Evolutionary conservation across 805 yeast genomes (phyloP).

Genomic region (Metschnikowia anglica): DNA sequence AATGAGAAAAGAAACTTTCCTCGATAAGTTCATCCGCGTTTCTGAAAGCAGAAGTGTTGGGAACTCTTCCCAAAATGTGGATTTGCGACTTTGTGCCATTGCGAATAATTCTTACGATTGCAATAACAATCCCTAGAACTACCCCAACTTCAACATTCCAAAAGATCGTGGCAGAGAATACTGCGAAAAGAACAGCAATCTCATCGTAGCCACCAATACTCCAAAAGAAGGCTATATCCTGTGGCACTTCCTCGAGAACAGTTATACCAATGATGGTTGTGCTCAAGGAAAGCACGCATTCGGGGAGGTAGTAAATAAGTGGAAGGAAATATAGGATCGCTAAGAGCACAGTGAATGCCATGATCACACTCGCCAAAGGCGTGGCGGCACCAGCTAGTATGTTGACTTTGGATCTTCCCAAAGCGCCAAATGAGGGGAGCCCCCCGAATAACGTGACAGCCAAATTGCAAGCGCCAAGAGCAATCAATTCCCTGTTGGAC

Average conservation of each 20-base stretch:
- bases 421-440: conserved; percentile 37
- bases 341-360: conserved; percentile 30
- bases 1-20: conserved; percentile 26
- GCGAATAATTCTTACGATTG: conserved; percentile 36
- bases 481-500: conserved; percentile 35
- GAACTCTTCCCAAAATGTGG: conserved; percentile 44
- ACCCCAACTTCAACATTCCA: conserved; percentile 44
- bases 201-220: conserved; percentile 26
- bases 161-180: conserved; percentile 29
- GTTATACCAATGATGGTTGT: conserved; percentile 50
- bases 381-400: conserved; percentile 47
- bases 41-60: conserved; percentile 53
- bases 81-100: conserved; percentile 44
- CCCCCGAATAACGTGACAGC: conserved; percentile 32
- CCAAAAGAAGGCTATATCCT: conserved; percentile 26
- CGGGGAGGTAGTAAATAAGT: conserved; percentile 28
- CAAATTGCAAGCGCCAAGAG: conserved; percentile 32
- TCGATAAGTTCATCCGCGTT: conserved; percentile 66
- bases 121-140: conserved; percentile 34
- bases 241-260: conserved; percentile 52
- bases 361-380: conserved; percentile 39
- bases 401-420: conserved; percentile 34
- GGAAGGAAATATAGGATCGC: conserved; percentile 29
- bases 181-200: conserved; percentile 21
- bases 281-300: conserved; percentile 35